phyloP scores from a whole-genome alignment of 495 filamentous ascomycete genomes.

The Platismatia glauca region DNA sequence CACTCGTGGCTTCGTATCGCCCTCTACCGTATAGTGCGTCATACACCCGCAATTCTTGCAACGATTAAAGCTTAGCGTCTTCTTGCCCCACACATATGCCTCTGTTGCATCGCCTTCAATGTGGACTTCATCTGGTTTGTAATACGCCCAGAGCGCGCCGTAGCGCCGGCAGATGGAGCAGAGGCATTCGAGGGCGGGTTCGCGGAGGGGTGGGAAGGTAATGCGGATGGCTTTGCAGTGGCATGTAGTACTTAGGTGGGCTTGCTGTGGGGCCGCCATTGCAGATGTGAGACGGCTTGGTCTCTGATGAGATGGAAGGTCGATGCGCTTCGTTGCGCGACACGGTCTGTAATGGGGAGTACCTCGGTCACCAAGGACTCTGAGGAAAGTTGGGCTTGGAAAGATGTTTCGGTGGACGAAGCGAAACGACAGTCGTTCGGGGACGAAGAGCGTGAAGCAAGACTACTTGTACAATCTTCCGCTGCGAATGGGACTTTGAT shows the following conservation, averaged over 20 bases:
- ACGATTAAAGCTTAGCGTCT: background rate
- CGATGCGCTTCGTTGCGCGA: too few species aligned
- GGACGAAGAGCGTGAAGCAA: too few species aligned
- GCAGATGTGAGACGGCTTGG: too few species aligned
- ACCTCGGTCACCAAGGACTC: too few species aligned
- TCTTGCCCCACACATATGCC: slow-evolving; percentile 1
- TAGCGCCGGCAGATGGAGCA: slow-evolving; percentile 14
- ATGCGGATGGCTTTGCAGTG: slow-evolving; percentile 12
- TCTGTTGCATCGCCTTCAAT: slow-evolving; percentile 8
- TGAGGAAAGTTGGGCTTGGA: too few species aligned
- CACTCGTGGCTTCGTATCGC: background rate
- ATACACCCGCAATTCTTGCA: slow-evolving; percentile 5
- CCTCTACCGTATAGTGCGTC: slow-evolving; percentile 1
- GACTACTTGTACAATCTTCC: too few species aligned
- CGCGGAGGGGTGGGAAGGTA: slow-evolving; percentile 3
- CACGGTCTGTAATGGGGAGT: too few species aligned
- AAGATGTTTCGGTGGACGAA: too few species aligned
- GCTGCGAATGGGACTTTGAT: too few species aligned
- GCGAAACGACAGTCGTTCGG: too few species aligned
- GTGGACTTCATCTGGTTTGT: background rate
- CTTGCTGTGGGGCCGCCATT: background rate
- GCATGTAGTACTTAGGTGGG: background rate
- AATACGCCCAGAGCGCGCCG: slow-evolving; percentile 11
- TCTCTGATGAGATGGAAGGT: too few species aligned
- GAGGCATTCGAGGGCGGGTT: background rate